Evolutionary conservation across 768 basidiomycete genomes (phyloP).

Genomic region (Thelephora aurantiotincta): DNA sequence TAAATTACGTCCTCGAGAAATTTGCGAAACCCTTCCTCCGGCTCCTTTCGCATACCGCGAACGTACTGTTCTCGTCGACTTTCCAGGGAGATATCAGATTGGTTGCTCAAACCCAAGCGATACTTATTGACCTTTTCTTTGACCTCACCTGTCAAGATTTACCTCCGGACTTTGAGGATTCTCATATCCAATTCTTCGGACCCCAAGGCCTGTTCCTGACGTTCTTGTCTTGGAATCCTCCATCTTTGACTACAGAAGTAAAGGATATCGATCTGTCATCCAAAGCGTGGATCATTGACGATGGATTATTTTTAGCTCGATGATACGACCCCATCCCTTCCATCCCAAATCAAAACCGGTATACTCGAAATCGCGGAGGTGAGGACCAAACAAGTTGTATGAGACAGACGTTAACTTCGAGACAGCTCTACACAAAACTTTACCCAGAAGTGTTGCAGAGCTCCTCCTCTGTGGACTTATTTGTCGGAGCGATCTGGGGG

Average conservation of each 20-base stretch:
- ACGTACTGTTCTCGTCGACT: constrained; percentile 32
- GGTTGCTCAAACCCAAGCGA: constrained; percentile 60
- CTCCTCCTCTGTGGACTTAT: constrained; percentile 46
- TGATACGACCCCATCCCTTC: constrained; percentile 68
- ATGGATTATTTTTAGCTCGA: constrained; percentile 38
- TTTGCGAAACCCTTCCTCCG: constrained; percentile 78
- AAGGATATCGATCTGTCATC: constrained; percentile 14
- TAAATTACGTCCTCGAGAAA: constrained; percentile 77
- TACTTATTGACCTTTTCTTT: constrained; percentile 79
- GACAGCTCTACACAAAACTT: constrained; percentile 65
- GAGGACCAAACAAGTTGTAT: constrained; percentile 10
- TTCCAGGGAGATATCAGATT: constrained; percentile 18
- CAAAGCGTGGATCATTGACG: neutral
- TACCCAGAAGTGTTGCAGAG: constrained; percentile 67
- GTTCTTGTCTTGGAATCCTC: constrained; percentile 71
- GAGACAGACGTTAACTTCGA: neutral
- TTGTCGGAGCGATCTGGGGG: constrained; percentile 85
- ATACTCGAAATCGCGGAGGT: constrained; percentile 90
- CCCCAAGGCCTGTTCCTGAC: constrained; percentile 63
- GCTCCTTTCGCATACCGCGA: constrained; percentile 59
- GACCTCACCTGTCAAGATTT: constrained; percentile 94
- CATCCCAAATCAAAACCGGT: constrained; percentile 80
- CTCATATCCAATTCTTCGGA: constrained; percentile 71
- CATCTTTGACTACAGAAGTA: constrained; percentile 56
- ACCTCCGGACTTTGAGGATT: constrained; percentile 87